These are phyloP conservation scores for Hymenoscyphus albidus DNA, from an alignment of 2,329 filamentous ascomycete genomes.

Conservation along the genomic window DNA sequence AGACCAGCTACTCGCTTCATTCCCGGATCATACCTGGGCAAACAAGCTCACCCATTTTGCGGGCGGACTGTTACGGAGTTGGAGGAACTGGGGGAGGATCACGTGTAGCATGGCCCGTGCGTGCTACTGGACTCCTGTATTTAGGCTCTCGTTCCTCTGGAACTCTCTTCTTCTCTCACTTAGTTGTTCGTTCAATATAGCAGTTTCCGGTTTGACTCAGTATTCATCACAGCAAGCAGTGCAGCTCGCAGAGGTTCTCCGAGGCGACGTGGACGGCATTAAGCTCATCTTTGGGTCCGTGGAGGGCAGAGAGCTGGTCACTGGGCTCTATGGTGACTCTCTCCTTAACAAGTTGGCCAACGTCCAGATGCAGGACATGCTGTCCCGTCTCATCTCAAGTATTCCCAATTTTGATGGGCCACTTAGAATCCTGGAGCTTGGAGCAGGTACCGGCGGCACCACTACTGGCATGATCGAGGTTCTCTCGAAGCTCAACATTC, in stretches of 20 bases:
- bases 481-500: slow-evolving; percentile 27
- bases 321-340: slow-evolving; percentile 28
- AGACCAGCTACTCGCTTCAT: slow-evolving; percentile 26
- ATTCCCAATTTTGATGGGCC: slow-evolving; percentile 26
- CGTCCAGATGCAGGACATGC: slow-evolving; percentile 19
- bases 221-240: too few relatives aligned
- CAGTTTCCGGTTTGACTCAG: too few relatives aligned
- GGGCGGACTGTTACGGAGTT: too few relatives aligned
- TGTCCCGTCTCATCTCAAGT: slow-evolving; percentile 19
- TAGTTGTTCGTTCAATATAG: too few relatives aligned
- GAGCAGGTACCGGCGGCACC: slow-evolving; percentile 26
- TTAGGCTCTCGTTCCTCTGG: too few relatives aligned
- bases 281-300: slow-evolving; percentile 27
- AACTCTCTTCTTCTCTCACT: too few relatives aligned
- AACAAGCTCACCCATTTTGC: slow-evolving; percentile 13
- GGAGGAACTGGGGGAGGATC: too few relatives aligned
- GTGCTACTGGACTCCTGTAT: too few relatives aligned
- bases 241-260: slow-evolving; percentile 23
- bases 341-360: slow-evolving; percentile 9
- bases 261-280: slow-evolving; percentile 23
- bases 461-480: slow-evolving; percentile 15
- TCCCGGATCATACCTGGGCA: slow-evolving; percentile 33
- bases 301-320: slow-evolving; percentile 21
- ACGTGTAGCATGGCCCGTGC: too few relatives aligned
- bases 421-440: slow-evolving; percentile 42